Evolutionary conservation across 495 filamentous ascomycete genomes (phyloP).

Genomic region (Diplogelasinospora grovesii): DNA sequence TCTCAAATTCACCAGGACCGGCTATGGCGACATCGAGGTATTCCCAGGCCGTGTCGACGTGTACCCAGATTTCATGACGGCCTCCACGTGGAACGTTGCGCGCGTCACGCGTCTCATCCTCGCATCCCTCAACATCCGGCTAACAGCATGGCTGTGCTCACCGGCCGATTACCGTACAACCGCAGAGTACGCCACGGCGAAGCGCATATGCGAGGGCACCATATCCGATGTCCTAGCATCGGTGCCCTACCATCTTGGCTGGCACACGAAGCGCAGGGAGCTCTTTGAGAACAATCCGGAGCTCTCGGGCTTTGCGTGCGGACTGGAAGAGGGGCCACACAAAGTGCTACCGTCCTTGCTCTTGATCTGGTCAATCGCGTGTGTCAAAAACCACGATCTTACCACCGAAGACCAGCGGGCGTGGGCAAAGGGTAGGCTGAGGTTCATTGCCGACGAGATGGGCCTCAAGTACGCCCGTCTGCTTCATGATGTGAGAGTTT

Average conservation of each 20-base stretch:
- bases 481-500: conserved; percentile 26
- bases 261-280: conserved; percentile 28
- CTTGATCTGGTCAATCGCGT: conserved; percentile 28
- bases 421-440: conserved; percentile 37
- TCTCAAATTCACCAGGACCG: conserved; percentile 18
- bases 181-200: conserved; percentile 40
- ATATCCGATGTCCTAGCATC: conserved; percentile 45
- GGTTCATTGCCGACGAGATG: conserved; percentile 32
- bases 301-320: conserved; percentile 30
- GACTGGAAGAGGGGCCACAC: conserved; percentile 25
- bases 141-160: conserved; percentile 40
- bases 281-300: conserved; percentile 8
- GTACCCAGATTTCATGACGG: conserved; percentile 43
- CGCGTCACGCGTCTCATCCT: conserved; percentile 38
- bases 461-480: conserved; percentile 42
- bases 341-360: conserved; percentile 44
- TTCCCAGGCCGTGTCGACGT: conserved; percentile 48
- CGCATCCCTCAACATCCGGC: conserved; percentile 35
- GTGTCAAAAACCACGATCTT: conserved; percentile 34
- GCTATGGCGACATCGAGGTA: conserved; percentile 34
- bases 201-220: conserved; percentile 30
- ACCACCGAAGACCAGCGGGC: conserved; percentile 39
- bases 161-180: conserved; percentile 47
- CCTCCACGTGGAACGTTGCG: conserved; percentile 38
- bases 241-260: conserved; percentile 47